These are phyloP conservation scores for Xylariaceae sp. DNA, from an alignment of 2,329 filamentous ascomycete genomes.

Conservation along the genomic window DNA sequence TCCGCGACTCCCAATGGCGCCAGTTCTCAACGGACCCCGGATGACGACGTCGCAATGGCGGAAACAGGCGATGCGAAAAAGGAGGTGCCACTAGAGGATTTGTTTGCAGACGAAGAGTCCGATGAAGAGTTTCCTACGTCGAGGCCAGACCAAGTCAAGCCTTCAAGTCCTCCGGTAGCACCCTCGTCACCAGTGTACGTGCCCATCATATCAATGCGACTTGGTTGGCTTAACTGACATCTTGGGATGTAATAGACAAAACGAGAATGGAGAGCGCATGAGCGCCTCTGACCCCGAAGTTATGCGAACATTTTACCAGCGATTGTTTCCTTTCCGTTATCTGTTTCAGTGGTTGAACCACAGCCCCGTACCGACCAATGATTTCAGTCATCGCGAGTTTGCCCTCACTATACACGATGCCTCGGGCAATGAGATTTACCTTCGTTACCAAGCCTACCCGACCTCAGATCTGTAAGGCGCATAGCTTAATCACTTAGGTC, in stretches of 20 bases:
- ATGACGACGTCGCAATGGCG: constrained; percentile 40
- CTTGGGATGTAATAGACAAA: constrained; percentile 29
- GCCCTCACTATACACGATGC: constrained; percentile 83
- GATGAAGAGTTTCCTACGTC: constrained; percentile 58
- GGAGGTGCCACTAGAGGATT: constrained; percentile 51
- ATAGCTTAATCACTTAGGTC: neutral
- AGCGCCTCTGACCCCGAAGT: constrained; percentile 70
- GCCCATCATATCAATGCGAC: neutral
- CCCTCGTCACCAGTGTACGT: constrained; percentile 43
- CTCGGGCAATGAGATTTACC: constrained; percentile 61
- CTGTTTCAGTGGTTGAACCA: constrained; percentile 99
- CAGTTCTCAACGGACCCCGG: constrained; percentile 24
- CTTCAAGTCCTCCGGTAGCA: constrained; percentile 39
- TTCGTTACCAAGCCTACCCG: constrained; percentile 74
- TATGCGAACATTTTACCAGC: constrained; percentile 91
- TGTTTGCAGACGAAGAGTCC: constrained; percentile 55
- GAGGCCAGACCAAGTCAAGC: constrained; percentile 35
- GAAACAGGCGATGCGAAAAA: constrained; percentile 35
- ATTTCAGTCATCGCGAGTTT: constrained; percentile 92
- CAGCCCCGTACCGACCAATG: constrained; percentile 73
- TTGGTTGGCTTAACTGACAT: constrained; percentile 16
- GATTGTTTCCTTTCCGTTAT: constrained; percentile 88
- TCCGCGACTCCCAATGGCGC: constrained; percentile 29
- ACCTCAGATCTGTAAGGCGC: constrained; percentile 47
- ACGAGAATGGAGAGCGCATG: constrained; percentile 34